phyloP scores from a whole-genome alignment of 169 alveolate genomes.

The Plasmodium malariae region DNA sequence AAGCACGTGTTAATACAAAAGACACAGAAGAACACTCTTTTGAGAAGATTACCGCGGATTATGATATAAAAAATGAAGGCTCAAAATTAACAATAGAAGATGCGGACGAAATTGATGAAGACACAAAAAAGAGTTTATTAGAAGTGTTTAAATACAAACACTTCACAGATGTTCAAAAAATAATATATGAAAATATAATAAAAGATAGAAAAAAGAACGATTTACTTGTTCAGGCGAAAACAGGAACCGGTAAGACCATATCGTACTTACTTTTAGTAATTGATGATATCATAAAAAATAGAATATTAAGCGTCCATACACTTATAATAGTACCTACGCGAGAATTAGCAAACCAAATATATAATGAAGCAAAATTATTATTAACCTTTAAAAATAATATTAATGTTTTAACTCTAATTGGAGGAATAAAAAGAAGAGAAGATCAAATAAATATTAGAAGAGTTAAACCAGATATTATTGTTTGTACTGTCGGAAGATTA shows the following conservation, averaged over 20 bases:
- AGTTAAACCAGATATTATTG: conserved; percentile 94
- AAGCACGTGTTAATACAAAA: neutral
- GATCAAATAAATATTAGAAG: conserved; percentile 92
- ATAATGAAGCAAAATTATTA: conserved; percentile 89
- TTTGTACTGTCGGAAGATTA: conserved; percentile 96
- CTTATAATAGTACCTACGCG: conserved; percentile 95
- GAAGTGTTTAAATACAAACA: conserved; percentile 64
- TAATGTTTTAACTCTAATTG: conserved; percentile 93
- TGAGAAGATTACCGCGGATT: neutral
- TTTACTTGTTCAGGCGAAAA: conserved; percentile 95
- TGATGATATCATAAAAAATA: conserved; percentile 89
- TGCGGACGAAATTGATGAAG: conserved; percentile 49
- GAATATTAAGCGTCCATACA: conserved; percentile 91
- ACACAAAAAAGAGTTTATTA: conserved; percentile 44
- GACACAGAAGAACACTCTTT: neutral
- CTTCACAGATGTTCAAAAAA: conserved; percentile 75
- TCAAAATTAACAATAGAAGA: conserved; percentile 20
- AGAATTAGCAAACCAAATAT: conserved; percentile 95
- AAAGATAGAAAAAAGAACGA: conserved; percentile 69
- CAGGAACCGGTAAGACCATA: conserved; percentile 96
- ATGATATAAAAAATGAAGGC: neutral
- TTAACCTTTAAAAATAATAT: conserved; percentile 92
- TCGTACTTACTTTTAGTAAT: conserved; percentile 93
- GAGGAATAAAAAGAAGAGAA: conserved; percentile 92
- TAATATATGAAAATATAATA: conserved; percentile 62